Conservation (phyloP, 345 rosid species). For the Aquilaria yunnanensis region DNA sequence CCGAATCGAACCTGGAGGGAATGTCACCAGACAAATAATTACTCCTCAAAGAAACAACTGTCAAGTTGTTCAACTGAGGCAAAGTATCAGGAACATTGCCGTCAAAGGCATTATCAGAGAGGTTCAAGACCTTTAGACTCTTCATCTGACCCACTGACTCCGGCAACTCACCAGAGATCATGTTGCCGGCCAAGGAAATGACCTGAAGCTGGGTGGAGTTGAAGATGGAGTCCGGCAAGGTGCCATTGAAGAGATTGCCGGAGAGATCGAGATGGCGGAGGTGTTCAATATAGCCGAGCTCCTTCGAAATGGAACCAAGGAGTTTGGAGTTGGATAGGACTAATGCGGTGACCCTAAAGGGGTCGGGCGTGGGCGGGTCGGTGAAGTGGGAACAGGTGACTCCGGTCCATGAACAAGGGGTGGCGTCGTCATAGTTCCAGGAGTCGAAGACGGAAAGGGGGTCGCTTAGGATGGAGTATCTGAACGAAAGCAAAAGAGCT, state of each 20-base stretch:
- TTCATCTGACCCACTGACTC: conserved; percentile 33
- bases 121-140: conserved; percentile 51
- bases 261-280: conserved; percentile 64
- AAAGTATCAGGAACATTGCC: conserved; percentile 52
- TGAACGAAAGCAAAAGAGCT: conserved; percentile 54
- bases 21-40: conserved; percentile 58
- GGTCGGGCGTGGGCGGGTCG: conserved; percentile 33
- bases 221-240: conserved; percentile 46
- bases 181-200: conserved; percentile 48
- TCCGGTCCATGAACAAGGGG: conserved; percentile 74
- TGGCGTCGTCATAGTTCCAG: conserved; percentile 66
- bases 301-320: conserved; percentile 51
- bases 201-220: conserved; percentile 48
- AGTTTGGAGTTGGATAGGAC: conserved; percentile 48
- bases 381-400: conserved; percentile 48
- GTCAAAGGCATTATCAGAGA: conserved; percentile 69
- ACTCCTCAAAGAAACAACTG: conserved; percentile 52
- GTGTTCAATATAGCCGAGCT: conserved; percentile 40
- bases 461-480: conserved; percentile 57
- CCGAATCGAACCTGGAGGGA: conserved; percentile 50
- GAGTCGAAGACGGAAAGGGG: conserved; percentile 44
- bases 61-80: conserved; percentile 44
- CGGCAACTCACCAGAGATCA: conserved; percentile 60
- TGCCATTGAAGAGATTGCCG: conserved; percentile 55
- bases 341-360: conserved; percentile 57